Conservation (phyloP, 225 moss, liverwort and hornwort genomes). For the Pseudoscleropodium purum region DNA sequence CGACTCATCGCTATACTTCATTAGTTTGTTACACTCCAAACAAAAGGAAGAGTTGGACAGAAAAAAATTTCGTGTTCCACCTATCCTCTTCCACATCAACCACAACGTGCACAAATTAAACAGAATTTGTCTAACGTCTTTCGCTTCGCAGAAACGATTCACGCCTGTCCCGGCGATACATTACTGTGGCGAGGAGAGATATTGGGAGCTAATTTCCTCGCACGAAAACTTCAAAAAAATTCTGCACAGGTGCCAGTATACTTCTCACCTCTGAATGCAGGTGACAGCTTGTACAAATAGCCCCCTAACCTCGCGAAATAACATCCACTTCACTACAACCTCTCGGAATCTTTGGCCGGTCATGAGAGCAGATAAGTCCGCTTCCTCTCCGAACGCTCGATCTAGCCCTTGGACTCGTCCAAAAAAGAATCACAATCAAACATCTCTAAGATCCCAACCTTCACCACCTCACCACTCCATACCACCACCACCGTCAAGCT, state of each 20-base stretch:
- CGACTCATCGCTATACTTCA: background rate
- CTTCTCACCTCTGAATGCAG: constrained; percentile 2
- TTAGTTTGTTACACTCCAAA: background rate
- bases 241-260: background rate
- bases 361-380: background rate
- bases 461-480: background rate
- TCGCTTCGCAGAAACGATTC: background rate
- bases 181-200: background rate
- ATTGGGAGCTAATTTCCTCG: constrained; percentile 3
- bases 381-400: background rate
- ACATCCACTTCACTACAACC: background rate
- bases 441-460: background rate
- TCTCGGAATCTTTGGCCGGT: constrained; percentile 19
- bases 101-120: background rate
- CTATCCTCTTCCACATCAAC: background rate
- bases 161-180: background rate
- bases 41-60: background rate
- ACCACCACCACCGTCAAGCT: constrained; percentile 9
- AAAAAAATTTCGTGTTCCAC: background rate
- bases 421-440: background rate
- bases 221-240: background rate
- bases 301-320: constrained; percentile 5
- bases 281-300: background rate
- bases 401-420: background rate
- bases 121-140: background rate